phyloP scores from a whole-genome alignment of 192 early-diverging fungal species.

The Obelidium mucronatum region DNA sequence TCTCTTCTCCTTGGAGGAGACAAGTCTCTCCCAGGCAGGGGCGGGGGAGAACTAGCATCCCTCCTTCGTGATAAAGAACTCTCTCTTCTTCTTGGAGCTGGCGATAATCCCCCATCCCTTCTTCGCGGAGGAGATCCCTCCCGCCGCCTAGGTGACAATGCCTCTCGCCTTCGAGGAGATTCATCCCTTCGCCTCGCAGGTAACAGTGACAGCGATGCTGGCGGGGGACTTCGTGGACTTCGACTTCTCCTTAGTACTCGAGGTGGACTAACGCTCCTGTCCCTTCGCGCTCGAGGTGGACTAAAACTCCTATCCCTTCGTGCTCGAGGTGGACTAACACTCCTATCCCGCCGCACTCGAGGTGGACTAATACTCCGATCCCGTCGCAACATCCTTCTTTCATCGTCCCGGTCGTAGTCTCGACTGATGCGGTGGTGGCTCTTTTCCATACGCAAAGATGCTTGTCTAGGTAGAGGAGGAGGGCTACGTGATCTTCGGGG shows the following conservation, averaged over 20 bases:
- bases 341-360: not conserved
- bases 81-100: too few species aligned
- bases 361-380: slow-evolving; percentile 11
- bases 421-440: not conserved
- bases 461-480: not conserved
- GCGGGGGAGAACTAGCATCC: too few species aligned
- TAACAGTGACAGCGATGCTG: too few species aligned
- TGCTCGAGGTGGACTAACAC: not conserved
- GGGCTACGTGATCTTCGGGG: not conserved
- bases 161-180: not conserved
- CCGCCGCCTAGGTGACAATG: not conserved
- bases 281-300: not conserved
- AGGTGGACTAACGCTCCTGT: not conserved
- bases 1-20: not conserved
- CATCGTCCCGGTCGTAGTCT: not conserved
- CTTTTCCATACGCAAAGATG: not conserved
- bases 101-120: too few species aligned
- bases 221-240: too few species aligned
- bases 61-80: not conserved
- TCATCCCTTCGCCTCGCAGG: not conserved
- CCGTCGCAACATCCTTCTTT: not conserved
- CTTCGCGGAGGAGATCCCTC: not conserved
- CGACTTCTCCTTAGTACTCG: too few species aligned
- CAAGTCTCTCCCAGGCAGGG: too few species aligned
- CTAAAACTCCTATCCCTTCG: not conserved